Evolutionary conservation across 2,329 filamentous ascomycete genomes (phyloP).

Genomic region (Fusarium setosum): DNA sequence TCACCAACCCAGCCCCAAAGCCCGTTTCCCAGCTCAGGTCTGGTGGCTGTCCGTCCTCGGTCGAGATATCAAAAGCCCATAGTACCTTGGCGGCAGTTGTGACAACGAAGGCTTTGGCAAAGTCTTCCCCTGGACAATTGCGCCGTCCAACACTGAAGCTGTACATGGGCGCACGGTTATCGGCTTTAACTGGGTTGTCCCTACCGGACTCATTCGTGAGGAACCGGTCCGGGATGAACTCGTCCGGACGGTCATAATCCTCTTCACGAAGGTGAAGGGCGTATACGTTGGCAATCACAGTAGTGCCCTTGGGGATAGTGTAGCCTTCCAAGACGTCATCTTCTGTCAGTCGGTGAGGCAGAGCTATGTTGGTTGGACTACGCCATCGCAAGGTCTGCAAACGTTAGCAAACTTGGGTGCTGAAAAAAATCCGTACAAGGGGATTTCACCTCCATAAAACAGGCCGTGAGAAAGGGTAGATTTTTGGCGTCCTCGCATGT

Average conservation of each 20-base stretch:
- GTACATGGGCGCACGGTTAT: neutral
- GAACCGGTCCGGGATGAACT: neutral
- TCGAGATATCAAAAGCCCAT: neutral
- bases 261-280: neutral
- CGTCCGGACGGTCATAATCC: neutral
- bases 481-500: neutral
- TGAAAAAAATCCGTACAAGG: neutral
- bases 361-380: neutral
- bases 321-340: neutral
- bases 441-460: neutral
- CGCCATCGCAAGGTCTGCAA: neutral
- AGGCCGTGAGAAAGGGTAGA: neutral
- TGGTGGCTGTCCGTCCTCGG: neutral
- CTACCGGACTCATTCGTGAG: neutral
- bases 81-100: neutral
- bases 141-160: neutral
- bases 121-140: neutral
- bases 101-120: neutral
- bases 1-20: neutral
- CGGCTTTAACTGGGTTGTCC: neutral
- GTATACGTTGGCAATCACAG: neutral
- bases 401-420: neutral
- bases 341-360: neutral
- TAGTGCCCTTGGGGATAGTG: neutral
- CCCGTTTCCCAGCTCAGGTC: neutral